These are phyloP conservation scores for Coemansia javaensis DNA, from an alignment of 192 early-diverging fungal species.

Conservation along the genomic window DNA sequence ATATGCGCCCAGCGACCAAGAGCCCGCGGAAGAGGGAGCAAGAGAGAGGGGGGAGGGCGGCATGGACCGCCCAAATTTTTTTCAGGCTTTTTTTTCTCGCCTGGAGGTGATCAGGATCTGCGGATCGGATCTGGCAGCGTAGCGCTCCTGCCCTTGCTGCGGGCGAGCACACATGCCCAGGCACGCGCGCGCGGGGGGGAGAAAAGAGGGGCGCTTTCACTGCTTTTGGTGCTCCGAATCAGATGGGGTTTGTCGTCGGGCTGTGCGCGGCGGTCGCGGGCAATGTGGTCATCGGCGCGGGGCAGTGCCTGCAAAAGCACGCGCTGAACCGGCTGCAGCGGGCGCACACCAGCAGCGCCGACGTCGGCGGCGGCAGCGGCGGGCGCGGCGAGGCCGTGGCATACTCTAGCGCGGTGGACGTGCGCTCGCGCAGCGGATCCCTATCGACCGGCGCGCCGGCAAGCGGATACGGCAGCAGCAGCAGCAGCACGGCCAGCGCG, in stretches of 20 bases:
- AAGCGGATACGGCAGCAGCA: no score
- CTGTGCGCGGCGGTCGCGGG: slow-evolving; percentile 36
- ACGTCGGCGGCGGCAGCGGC: slow-evolving; percentile 9
- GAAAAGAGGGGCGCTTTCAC: no score
- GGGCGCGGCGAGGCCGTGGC: slow-evolving; percentile 3
- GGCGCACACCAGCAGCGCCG: slow-evolving; percentile 22
- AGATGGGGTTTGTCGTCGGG: slow-evolving; percentile 38
- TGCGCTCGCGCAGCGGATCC: slow-evolving; percentile 17
- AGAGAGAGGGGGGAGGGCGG: no score
- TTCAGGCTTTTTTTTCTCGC: no score
- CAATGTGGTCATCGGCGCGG: slow-evolving; percentile 47
- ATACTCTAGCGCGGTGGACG: slow-evolving; percentile 9
- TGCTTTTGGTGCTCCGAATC: not conserved
- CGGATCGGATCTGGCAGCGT: no score
- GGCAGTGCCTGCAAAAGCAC: slow-evolving; percentile 49
- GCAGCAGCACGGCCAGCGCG: no score
- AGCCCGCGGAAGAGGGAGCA: not conserved
- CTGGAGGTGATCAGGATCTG: no score
- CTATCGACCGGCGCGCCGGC: not conserved
- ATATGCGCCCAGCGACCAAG: no score
- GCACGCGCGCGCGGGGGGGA: no score
- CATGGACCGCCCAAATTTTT: no score
- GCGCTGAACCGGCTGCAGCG: slow-evolving; percentile 40
- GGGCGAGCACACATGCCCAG: no score
- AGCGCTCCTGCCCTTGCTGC: no score